Evolutionary conservation across 2,329 filamentous ascomycete genomes (phyloP).

Genomic region (Huntiella decipiens): DNA sequence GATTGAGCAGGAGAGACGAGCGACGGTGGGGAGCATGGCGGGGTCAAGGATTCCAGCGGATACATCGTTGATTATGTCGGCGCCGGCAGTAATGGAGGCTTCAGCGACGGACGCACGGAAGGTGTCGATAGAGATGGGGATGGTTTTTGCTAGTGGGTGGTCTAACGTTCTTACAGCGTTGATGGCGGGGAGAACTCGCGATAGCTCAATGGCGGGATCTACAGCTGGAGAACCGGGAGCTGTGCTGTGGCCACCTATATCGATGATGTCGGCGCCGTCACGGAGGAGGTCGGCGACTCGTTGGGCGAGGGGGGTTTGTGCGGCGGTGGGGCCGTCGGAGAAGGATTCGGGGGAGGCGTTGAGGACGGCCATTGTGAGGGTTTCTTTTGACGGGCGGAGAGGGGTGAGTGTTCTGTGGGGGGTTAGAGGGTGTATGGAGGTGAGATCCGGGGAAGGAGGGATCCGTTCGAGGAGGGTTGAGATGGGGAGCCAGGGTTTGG

Average conservation of each 20-base stretch:
- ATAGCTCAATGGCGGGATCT: slow-evolving; percentile 51
- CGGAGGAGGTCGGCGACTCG: slow-evolving; percentile 43
- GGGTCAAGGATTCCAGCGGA: slow-evolving; percentile 64
- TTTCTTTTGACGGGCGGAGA: slow-evolving; percentile 22
- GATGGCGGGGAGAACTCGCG: slow-evolving; percentile 65
- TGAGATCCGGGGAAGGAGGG: slow-evolving; percentile 28
- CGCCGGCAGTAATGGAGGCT: slow-evolving; percentile 56
- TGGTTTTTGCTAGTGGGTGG: slow-evolving; percentile 37
- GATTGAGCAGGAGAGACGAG: slow-evolving; percentile 57
- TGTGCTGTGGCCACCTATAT: slow-evolving; percentile 86
- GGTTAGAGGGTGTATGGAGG: slow-evolving; percentile 37
- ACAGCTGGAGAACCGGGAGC: slow-evolving; percentile 56
- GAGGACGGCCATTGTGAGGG: slow-evolving; percentile 79
- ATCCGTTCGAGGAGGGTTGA: slow-evolving; percentile 44
- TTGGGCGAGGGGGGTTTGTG: slow-evolving; percentile 16
- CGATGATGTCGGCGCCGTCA: slow-evolving; percentile 64
- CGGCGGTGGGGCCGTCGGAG: slow-evolving; percentile 63
- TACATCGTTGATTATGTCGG: slow-evolving; percentile 89
- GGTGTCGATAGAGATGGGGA: slow-evolving; percentile 81
- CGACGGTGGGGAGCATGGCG: slow-evolving; percentile 66
- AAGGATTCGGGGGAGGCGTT: slow-evolving; percentile 95
- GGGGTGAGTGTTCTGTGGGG: slow-evolving; percentile 36
- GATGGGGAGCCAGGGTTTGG: slow-evolving; percentile 39
- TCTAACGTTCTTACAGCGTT: slow-evolving; percentile 40
- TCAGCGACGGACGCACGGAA: slow-evolving; percentile 73